Conservation (phyloP, 371 early-diverging fungal species). For the Mucor ambiguus region DNA sequence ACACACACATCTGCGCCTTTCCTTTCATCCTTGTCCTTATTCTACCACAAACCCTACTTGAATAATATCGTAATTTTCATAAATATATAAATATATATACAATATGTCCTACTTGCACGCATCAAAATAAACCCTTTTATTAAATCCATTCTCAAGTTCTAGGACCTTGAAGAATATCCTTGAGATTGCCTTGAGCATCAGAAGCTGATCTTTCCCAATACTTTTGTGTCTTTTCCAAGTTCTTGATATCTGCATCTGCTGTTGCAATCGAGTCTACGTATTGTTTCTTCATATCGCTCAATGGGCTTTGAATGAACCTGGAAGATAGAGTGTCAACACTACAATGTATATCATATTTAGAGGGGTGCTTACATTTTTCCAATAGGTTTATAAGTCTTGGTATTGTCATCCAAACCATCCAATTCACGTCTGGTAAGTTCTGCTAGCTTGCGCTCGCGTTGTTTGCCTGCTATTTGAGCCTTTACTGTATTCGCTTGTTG, state of each 20-base stretch:
- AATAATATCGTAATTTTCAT: conserved; percentile 8
- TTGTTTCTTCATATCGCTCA: conserved; percentile 56
- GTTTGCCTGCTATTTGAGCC: conserved; percentile 68
- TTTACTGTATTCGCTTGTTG: conserved; percentile 69
- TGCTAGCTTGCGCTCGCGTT: conserved; percentile 73
- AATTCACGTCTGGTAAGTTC: conserved; percentile 76
- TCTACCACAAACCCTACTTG: not conserved
- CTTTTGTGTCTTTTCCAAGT: conserved; percentile 75
- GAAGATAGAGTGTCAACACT: not conserved
- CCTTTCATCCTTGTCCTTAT: not conserved
- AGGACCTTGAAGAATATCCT: conserved; percentile 64
- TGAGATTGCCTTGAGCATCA: conserved; percentile 71
- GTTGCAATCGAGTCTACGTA: conserved; percentile 50
- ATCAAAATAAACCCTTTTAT: not conserved
- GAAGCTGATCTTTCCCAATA: conserved; percentile 69
- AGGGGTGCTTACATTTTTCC: conserved; percentile 70
- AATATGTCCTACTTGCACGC: not conserved
- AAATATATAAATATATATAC: too few species aligned
- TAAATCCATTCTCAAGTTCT: conserved; percentile 20
- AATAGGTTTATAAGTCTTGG: conserved; percentile 72
- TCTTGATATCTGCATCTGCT: conserved; percentile 58
- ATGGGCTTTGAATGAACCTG: conserved; percentile 70
- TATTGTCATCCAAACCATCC: conserved; percentile 55
- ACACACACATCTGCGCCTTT: too few species aligned
- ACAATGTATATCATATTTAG: not conserved